Conservation (phyloP, 768 basidiomycete species). For the Sarcomyxa edulis region DNA sequence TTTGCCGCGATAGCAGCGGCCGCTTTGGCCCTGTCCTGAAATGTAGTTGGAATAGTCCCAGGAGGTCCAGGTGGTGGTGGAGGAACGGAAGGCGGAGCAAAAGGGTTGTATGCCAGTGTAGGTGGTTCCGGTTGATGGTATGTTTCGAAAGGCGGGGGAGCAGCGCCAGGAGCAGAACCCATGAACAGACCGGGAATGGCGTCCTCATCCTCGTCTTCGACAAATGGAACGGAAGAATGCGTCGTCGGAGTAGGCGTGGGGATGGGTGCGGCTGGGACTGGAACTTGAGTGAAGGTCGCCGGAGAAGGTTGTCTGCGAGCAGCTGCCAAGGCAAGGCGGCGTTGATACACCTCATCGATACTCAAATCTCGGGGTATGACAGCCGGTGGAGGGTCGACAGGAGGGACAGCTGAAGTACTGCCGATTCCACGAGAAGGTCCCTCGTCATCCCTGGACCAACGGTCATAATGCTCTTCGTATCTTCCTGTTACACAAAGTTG, state of each 20-base stretch:
- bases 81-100: constrained; percentile 56
- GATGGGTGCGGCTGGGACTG: constrained; percentile 19
- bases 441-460: constrained; percentile 52
- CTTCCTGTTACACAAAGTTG: constrained; percentile 29
- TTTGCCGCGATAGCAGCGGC: constrained; percentile 82
- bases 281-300: no score
- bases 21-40: constrained; percentile 68
- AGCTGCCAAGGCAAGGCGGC: constrained; percentile 65
- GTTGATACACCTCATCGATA: constrained; percentile 79
- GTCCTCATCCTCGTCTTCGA: constrained; percentile 16
- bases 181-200: constrained; percentile 16
- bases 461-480: constrained; percentile 45
- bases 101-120: constrained; percentile 62
- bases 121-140: no score
- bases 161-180: constrained; percentile 7
- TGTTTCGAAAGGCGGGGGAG: no score
- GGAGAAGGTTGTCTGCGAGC: constrained; percentile 17
- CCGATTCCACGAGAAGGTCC: constrained; percentile 21
- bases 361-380: constrained; percentile 42
- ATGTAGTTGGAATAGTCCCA: constrained; percentile 25
- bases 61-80: constrained; percentile 49
- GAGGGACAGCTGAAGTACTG: constrained; percentile 20
- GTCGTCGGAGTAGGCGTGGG: no score
- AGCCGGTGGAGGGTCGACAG: constrained; percentile 25
- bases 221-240: constrained; percentile 6